Evolutionary conservation across 306 rosid species (phyloP).

Genomic region (Fagus crenata): DNA sequence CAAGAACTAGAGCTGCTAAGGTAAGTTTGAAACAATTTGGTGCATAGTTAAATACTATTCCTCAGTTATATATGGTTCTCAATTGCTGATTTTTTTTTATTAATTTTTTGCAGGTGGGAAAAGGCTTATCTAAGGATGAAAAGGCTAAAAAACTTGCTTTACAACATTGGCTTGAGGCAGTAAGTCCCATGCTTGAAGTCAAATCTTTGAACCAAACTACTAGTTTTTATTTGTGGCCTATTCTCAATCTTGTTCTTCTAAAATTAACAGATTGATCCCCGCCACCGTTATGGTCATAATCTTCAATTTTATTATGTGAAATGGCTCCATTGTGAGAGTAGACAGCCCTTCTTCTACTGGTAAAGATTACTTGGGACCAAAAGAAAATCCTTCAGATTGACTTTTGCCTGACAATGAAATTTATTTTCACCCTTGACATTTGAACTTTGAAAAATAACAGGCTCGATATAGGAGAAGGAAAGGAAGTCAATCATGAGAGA

Average conservation of each 20-base stretch:
- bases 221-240: slow-evolving; percentile 19
- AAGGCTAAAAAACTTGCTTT: slow-evolving; percentile 85
- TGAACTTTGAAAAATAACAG: slow-evolving; percentile 38
- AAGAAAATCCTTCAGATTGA: not conserved
- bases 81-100: slow-evolving; percentile 4
- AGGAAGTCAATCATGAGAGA: slow-evolving; percentile 53
- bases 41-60: slow-evolving; percentile 3
- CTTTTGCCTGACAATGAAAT: slow-evolving; percentile 15
- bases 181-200: slow-evolving; percentile 40
- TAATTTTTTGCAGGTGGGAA: slow-evolving; percentile 58
- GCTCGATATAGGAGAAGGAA: slow-evolving; percentile 91
- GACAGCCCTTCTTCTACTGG: slow-evolving; percentile 89
- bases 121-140: slow-evolving; percentile 78
- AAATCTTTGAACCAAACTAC: slow-evolving; percentile 11
- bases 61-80: slow-evolving; percentile 20
- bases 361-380: slow-evolving; percentile 27
- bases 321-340: slow-evolving; percentile 82
- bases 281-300: slow-evolving; percentile 94
- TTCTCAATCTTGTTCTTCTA: slow-evolving; percentile 16
- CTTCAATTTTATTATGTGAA: slow-evolving; percentile 78
- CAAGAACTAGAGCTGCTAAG: slow-evolving; percentile 83
- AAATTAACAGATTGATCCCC: slow-evolving; percentile 74
- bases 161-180: slow-evolving; percentile 96
- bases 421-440: slow-evolving; percentile 7
- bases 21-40: slow-evolving; percentile 30